Evolutionary conservation across 73 alveolate genomes (phyloP), one percentile per base, ranked within the genome.

Genomic region (Paraurostyla sp.): DNA sequence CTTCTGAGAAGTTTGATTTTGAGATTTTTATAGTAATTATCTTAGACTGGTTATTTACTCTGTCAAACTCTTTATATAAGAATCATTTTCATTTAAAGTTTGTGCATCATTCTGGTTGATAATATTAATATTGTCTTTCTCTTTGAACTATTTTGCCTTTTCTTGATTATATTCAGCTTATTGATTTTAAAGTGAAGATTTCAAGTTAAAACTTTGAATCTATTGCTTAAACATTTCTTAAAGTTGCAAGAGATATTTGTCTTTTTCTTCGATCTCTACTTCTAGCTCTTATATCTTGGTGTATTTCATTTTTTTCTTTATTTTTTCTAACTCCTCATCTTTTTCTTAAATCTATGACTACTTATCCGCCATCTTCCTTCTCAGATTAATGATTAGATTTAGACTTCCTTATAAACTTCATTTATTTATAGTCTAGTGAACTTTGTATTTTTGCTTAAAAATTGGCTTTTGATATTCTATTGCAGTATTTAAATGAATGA

Each of bases 261-360:
- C 82, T 38, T 38, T 65, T 22, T 65, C 82, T 40, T 73, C 15
- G 0, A 73, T 13, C 46, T 73, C 86, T 16, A 73, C 42, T 45
- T 73, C 86, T 40, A 73, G 52, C 27, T 73, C 86, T 29, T 45
- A 22, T 13, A 73, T 73, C 52, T 73, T 73, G 1, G 86, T 73
- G 33, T 43, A 48, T 27, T 73, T 73, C 86, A 73, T 42, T 50
- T 73, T 73, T 43, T 49, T 73, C 51, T 73, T 73, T 3, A 73
- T 22, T 46, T 48, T 25, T 29, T 73, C 86, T 25, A 73, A 45
- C 29, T 73, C 86, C 25, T 32, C 29, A 0, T 73, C 86, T 49
- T 73, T 73, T 29, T 73, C 71, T 45, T 73, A 45, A 16, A 73
- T 29, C 20, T 73, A 43, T 4, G 86, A 4, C 7, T 73, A 25